A percentile compares a stretch with the other conserved stretches of the same genome.
Evolutionary conservation across 1,139 yeast species (phyloP).

Genomic region (Entelexis paramagnoliae): DNA sequence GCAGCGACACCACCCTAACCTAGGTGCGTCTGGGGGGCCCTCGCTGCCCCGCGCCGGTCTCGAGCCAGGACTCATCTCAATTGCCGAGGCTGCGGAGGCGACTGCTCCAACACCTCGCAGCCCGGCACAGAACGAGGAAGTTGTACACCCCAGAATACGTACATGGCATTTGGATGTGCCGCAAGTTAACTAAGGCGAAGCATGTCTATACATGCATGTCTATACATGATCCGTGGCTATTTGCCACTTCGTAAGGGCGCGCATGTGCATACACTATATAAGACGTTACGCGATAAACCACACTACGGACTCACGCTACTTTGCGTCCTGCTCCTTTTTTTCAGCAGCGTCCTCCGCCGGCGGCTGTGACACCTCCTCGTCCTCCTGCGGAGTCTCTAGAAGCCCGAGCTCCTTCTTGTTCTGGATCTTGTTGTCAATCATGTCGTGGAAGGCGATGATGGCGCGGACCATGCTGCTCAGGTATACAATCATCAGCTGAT

Average conservation of each 20-base stretch:
- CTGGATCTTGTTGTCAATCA: constrained; percentile 89
- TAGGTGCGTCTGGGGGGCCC: too few species aligned
- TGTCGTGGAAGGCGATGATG: constrained; percentile 90
- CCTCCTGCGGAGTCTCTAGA: background rate
- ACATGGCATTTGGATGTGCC: too few species aligned
- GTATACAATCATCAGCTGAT: constrained; percentile 88
- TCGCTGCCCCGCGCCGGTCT: too few species aligned
- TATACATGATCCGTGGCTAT: too few species aligned
- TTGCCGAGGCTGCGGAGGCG: too few species aligned
- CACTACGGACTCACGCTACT: background rate
- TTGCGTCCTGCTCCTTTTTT: background rate
- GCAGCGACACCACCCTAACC: background rate
- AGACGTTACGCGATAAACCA: background rate
- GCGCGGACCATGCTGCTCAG: constrained; percentile 84
- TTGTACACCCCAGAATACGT: too few species aligned
- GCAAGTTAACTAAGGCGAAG: too few species aligned
- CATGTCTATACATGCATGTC: too few species aligned
- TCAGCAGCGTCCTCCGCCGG: background rate
- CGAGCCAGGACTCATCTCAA: too few species aligned
- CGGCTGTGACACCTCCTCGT: constrained; percentile 4
- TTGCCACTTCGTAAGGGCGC: too few species aligned
- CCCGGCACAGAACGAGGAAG: too few species aligned
- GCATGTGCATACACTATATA: background rate
- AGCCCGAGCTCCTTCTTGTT: constrained; percentile 33
- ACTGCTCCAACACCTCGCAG: too few species aligned